Base-by-base conservation (phyloP, 768 basidiomycete species). In the Leccinellum albellum region DNA sequence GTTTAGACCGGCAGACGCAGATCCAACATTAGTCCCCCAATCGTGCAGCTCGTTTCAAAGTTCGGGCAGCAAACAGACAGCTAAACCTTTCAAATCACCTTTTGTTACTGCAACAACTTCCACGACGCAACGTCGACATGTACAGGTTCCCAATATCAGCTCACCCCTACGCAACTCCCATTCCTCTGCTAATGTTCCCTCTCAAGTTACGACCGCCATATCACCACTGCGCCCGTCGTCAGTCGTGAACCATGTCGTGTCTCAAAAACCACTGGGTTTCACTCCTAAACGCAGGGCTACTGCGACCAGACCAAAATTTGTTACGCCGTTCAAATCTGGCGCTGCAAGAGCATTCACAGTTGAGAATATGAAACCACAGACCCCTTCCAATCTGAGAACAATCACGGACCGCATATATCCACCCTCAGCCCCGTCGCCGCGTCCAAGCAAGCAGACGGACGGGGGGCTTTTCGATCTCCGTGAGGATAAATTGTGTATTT, bases 291-390 rank as follows among this genome's bases (percentile, higher is more conserved):
- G 42, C 14, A 69, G 69, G 50, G 68, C 58, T 29, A 69, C 70
- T 6, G 70, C 76, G 32, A 71, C 75, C 10, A 66, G 57, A 58
- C 59, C 63, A 31, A 75, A 75, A n/a, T 87, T 87, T 58, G 70
- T 79, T 7, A 87, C 85, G 2, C 86, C 86, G 0, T 88, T 88
- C 67, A 88, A 87, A 63, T 53, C 69, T 6, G 80, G 79, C 35
- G 75, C 79, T 24, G 32, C 51, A 17, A 49, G 23, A 14, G 17
- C 53, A 37, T 48, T 47, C 31, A n/a, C 23, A 35, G 23, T 35
- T 15, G 64, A 58, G 51, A 35, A 49, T 13, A 29, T 23, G 17
- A 44, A 51, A 20, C 23, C 58, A 23, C 20, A 45, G 31, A 53
- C 56, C 4, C 51, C 62, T 9, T 23, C 56, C 2, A 33, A 21